These are phyloP conservation scores for Plasmodium knowlesi DNA, from an alignment of 169 alveolate species.

Conservation along the genomic window DNA sequence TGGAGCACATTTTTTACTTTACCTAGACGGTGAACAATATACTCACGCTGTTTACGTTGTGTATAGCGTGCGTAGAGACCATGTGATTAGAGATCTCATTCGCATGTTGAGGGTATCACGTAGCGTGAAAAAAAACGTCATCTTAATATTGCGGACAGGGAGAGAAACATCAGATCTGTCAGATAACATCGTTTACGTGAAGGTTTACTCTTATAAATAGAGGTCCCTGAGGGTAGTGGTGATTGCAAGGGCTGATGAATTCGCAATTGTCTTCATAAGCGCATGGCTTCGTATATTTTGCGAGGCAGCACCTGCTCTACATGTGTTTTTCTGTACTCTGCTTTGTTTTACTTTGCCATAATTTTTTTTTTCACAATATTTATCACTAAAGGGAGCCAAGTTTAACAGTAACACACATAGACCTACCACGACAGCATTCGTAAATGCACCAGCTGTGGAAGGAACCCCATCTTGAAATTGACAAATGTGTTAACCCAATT, in stretches of 20 bases:
- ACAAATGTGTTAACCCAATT: background rate
- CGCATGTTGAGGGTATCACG: conserved; percentile 29
- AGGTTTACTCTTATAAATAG: conserved; percentile 27
- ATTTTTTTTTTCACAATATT: background rate
- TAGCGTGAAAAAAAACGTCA: conserved; percentile 49
- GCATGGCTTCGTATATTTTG: background rate
- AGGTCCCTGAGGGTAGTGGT: background rate
- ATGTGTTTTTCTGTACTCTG: background rate
- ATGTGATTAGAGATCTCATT: conserved; percentile 35
- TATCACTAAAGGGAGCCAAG: background rate
- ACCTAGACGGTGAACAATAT: conserved; percentile 30
- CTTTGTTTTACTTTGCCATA: background rate
- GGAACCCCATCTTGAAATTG: background rate
- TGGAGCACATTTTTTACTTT: conserved; percentile 66
- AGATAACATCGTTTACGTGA: conserved; percentile 19
- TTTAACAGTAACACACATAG: background rate
- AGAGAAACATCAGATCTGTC: background rate
- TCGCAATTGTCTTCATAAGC: background rate
- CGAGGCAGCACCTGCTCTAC: background rate
- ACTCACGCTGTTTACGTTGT: conserved; percentile 58
- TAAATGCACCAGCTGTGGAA: background rate
- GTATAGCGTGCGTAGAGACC: conserved; percentile 11
- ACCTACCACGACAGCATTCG: background rate
- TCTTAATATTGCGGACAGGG: conserved; percentile 11
- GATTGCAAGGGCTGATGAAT: background rate